A percentile compares a stretch with the other conserved stretches of the same genome.
phyloP scores from a whole-genome alignment of 2,329 filamentous ascomycete species.

The Domatiomyces globalis region DNA sequence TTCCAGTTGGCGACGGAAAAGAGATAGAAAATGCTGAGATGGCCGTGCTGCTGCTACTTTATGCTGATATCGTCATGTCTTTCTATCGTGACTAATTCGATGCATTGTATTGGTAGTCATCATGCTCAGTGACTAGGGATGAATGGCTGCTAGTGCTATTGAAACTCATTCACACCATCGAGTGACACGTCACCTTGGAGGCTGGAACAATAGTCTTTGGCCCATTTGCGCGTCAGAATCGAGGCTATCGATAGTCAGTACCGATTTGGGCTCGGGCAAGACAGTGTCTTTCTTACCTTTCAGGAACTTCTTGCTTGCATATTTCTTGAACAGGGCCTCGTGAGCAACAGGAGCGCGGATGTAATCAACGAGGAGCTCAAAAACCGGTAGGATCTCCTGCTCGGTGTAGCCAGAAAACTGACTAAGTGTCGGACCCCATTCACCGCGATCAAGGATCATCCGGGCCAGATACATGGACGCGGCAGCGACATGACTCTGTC shows the following conservation, averaged over 20 bases:
- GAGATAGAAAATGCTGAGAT: not conserved
- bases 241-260: slow-evolving; percentile 48
- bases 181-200: slow-evolving; percentile 7
- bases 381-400: slow-evolving; percentile 81
- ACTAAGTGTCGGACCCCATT: slow-evolving; percentile 77
- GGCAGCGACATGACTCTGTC: slow-evolving; percentile 79
- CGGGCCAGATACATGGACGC: slow-evolving; percentile 91
- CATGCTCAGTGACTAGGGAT: not conserved
- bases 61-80: not conserved
- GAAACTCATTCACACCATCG: slow-evolving; percentile 8
- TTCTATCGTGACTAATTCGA: not conserved
- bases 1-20: not conserved
- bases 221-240: slow-evolving; percentile 82
- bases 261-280: slow-evolving; percentile 1
- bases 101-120: not conserved
- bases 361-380: slow-evolving; percentile 92
- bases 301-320: slow-evolving; percentile 97
- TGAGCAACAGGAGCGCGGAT: slow-evolving; percentile 79
- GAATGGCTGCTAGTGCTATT: slow-evolving; percentile 6
- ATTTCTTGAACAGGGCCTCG: slow-evolving; percentile 99
- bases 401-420: slow-evolving; percentile 92
- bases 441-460: slow-evolving; percentile 74
- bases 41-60: not conserved
- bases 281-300: slow-evolving; percentile 55
- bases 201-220: slow-evolving; percentile 52